A percentile compares a stretch with the other conserved stretches of the same genome.
Evolutionary conservation across 208 protist species (phyloP).

Genomic region (Leishmania arabica): DNA sequence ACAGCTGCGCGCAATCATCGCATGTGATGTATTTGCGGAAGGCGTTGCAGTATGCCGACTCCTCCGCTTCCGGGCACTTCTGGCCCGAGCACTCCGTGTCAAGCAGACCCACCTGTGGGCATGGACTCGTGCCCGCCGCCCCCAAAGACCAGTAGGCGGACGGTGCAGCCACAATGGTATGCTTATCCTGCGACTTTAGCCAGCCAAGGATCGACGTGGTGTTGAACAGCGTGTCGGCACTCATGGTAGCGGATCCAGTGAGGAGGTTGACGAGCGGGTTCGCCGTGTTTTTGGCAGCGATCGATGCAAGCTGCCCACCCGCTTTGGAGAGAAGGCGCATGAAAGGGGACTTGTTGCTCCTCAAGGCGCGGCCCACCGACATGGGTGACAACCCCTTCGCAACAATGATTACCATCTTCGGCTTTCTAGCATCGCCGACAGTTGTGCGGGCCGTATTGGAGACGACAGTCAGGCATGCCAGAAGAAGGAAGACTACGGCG

Average conservation of each 20-base stretch:
- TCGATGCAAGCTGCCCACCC: constrained; percentile 38
- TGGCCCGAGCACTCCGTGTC: constrained; percentile 61
- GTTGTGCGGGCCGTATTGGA: constrained; percentile 50
- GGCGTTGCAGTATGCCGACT: constrained; percentile 57
- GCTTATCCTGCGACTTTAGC: constrained; percentile 42
- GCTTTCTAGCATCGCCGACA: constrained; percentile 22
- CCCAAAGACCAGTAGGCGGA: constrained; percentile 46
- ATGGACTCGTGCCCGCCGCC: constrained; percentile 14
- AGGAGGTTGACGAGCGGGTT: constrained; percentile 56
- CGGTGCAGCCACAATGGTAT: constrained; percentile 49
- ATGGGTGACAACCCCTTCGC: constrained; percentile 38
- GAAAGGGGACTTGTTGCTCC: constrained; percentile 74
- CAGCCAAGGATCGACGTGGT: constrained; percentile 45
- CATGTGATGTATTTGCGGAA: constrained; percentile 56
- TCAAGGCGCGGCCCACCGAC: constrained; percentile 39
- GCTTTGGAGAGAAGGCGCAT: constrained; percentile 38
- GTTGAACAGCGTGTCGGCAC: constrained; percentile 31
- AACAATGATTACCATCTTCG: constrained; percentile 59
- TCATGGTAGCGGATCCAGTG: constrained; percentile 38
- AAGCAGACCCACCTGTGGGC: constrained; percentile 47
- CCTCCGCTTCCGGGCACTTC: constrained; percentile 29
- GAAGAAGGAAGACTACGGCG: constrained; percentile 66
- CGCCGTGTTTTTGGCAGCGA: constrained; percentile 17
- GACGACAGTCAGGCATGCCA: constrained; percentile 60
- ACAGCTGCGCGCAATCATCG: constrained; percentile 47